phyloP scores from a whole-genome alignment of 2,329 filamentous ascomycete genomes.

The Colletotrichum sp. region DNA sequence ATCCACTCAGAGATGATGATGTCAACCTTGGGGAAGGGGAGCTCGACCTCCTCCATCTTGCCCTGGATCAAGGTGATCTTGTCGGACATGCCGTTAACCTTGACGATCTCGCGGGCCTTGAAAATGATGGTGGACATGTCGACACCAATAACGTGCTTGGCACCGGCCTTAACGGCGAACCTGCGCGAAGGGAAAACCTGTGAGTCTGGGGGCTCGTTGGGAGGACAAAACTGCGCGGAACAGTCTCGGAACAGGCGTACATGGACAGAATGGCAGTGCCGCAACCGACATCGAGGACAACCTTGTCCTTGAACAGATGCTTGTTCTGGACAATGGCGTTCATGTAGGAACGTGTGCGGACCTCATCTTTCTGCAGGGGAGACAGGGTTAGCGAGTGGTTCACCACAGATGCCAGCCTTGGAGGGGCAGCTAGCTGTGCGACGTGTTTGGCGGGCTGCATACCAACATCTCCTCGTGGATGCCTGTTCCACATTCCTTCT shows the following conservation, averaged over 20 bases:
- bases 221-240: neutral
- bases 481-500: constrained; percentile 52
- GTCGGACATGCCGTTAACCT: constrained; percentile 86
- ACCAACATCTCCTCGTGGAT: constrained; percentile 99
- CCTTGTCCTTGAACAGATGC: constrained; percentile 83
- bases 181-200: constrained; percentile 48
- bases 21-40: constrained; percentile 95
- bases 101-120: constrained; percentile 96
- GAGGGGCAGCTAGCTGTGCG: neutral
- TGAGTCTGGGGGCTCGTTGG: neutral
- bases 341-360: constrained; percentile 95
- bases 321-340: constrained; percentile 97
- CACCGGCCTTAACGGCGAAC: constrained; percentile 96
- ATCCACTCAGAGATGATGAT: constrained; percentile 99
- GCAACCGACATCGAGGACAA: constrained; percentile 96
- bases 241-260: constrained; percentile 55
- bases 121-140: constrained; percentile 99
- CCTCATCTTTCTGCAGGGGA: constrained; percentile 85
- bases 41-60: constrained; percentile 98
- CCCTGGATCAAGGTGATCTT: constrained; percentile 98
- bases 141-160: constrained; percentile 98
- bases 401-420: neutral
- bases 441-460: constrained; percentile 44
- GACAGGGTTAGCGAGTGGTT: neutral
- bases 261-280: constrained; percentile 98